These are phyloP conservation scores for Sporothrix mexicana DNA, from an alignment of 2,329 filamentous ascomycete species.

Conservation along the genomic window DNA sequence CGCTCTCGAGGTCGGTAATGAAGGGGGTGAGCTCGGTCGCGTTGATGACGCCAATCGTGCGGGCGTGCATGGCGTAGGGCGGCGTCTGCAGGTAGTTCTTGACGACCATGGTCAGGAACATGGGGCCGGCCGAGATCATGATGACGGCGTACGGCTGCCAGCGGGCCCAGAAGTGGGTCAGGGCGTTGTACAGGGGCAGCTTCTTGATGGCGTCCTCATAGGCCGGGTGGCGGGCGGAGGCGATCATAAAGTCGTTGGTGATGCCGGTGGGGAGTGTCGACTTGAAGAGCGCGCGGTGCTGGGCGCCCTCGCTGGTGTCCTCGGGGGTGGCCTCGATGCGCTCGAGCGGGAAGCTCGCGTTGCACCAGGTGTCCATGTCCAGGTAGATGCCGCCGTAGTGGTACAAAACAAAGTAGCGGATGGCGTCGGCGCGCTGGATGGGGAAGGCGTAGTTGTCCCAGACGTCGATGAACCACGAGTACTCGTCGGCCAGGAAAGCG, in stretches of 20 bases:
- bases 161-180: constrained; percentile 64
- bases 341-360: constrained; percentile 42
- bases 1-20: constrained; percentile 45
- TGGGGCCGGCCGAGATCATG: constrained; percentile 77
- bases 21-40: constrained; percentile 43
- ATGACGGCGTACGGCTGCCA: constrained; percentile 74
- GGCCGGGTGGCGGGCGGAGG: constrained; percentile 74
- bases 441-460: constrained; percentile 76
- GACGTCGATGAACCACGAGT: constrained; percentile 77
- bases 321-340: constrained; percentile 41
- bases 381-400: constrained; percentile 83
- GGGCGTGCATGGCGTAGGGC: constrained; percentile 38
- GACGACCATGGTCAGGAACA: constrained; percentile 72
- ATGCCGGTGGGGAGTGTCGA: constrained; percentile 75
- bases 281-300: constrained; percentile 29
- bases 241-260: constrained; percentile 80
- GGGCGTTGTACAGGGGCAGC: constrained; percentile 66
- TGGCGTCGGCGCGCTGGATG: constrained; percentile 78
- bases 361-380: constrained; percentile 65
- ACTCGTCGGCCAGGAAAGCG: constrained; percentile 74
- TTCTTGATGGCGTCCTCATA: constrained; percentile 72
- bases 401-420: constrained; percentile 78
- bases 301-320: not conserved
- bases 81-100: constrained; percentile 50
- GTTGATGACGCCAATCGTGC: constrained; percentile 43